phyloP scores from a whole-genome alignment of 139 green algal species.

The Closterium sp. region DNA sequence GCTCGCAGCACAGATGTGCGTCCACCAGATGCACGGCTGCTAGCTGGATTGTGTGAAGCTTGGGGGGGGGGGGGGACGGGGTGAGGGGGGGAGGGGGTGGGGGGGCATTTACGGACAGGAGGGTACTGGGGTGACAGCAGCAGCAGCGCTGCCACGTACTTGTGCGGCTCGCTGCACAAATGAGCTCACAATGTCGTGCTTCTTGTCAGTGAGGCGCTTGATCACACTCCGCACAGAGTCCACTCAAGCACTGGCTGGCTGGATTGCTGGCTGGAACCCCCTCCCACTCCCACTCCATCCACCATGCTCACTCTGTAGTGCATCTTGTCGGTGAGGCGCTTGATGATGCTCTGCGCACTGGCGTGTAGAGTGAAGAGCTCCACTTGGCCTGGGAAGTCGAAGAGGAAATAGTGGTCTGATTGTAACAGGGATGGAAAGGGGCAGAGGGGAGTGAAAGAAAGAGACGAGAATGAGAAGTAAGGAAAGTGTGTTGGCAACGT shows the following conservation, averaged over 20 bases:
- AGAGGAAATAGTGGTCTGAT: conserved; percentile 77
- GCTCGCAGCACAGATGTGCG: neutral
- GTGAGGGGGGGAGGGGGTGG: too few relatives aligned
- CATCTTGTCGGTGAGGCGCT: conserved; percentile 22
- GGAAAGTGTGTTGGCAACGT: too few relatives aligned
- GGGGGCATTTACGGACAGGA: too few relatives aligned
- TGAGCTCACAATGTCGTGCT: conserved; percentile 52
- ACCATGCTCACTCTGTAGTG: conserved; percentile 55
- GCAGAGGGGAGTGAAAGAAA: neutral
- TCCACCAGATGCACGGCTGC: neutral
- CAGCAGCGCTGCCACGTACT: too few relatives aligned
- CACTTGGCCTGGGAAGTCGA: conserved; percentile 85
- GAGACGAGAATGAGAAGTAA: neutral
- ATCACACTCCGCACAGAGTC: conserved; percentile 48
- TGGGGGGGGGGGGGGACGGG: too few relatives aligned
- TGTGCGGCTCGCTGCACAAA: neutral
- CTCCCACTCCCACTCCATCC: too few relatives aligned
- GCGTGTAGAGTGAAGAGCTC: conserved; percentile 57
- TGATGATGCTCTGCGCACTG: conserved; percentile 45
- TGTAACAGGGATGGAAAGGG: conserved; percentile 62
- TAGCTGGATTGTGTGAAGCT: neutral
- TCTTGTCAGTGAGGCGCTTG: conserved; percentile 18
- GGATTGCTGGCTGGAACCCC: too few relatives aligned
- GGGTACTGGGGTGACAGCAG: too few relatives aligned
- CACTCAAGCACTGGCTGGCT: too few relatives aligned